These are phyloP conservation scores for Xylaria sp. DNA, from an alignment of 2,329 filamentous ascomycete species.

Conservation along the genomic window DNA sequence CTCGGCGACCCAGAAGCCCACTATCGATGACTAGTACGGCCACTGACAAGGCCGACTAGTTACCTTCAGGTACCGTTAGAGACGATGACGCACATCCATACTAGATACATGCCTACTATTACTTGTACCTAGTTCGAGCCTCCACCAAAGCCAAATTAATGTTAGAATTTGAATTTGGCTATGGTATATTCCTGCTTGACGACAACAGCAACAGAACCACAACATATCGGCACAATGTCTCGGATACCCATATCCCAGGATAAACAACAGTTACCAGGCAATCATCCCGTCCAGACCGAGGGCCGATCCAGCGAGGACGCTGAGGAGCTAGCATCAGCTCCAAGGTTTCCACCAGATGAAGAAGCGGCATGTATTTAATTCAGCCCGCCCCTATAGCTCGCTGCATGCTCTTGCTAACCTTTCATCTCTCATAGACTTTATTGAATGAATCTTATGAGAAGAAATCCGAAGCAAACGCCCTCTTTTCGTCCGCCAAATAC, in stretches of 20 bases:
- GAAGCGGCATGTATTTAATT: slow-evolving; percentile 60
- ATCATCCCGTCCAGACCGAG: neutral
- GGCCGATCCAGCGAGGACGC: slow-evolving; percentile 36
- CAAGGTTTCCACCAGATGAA: slow-evolving; percentile 64
- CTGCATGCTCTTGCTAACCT: slow-evolving; percentile 18
- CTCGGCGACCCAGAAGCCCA: slow-evolving; percentile 13
- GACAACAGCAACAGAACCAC: slow-evolving; percentile 5
- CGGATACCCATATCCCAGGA: slow-evolving; percentile 27
- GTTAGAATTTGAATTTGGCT: neutral
- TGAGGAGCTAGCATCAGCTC: slow-evolving; percentile 49
- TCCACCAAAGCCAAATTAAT: neutral
- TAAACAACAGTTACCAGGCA: slow-evolving; percentile 18
- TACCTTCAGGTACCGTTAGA: neutral
- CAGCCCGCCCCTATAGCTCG: slow-evolving; percentile 9
- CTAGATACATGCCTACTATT: too few species aligned
- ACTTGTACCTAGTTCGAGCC: too few species aligned
- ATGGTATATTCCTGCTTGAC: neutral
- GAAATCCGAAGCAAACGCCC: slow-evolving; percentile 80
- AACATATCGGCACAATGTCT: slow-evolving; percentile 33
- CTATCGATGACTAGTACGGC: slow-evolving; percentile 10
- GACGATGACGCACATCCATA: slow-evolving; percentile 16
- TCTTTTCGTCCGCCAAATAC: slow-evolving; percentile 80
- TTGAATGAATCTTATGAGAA: slow-evolving; percentile 76
- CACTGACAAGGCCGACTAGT: neutral
- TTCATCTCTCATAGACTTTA: slow-evolving; percentile 63